Evolutionary conservation across 345 rosid species (phyloP).

Genomic region (Combretum micranthum): DNA sequence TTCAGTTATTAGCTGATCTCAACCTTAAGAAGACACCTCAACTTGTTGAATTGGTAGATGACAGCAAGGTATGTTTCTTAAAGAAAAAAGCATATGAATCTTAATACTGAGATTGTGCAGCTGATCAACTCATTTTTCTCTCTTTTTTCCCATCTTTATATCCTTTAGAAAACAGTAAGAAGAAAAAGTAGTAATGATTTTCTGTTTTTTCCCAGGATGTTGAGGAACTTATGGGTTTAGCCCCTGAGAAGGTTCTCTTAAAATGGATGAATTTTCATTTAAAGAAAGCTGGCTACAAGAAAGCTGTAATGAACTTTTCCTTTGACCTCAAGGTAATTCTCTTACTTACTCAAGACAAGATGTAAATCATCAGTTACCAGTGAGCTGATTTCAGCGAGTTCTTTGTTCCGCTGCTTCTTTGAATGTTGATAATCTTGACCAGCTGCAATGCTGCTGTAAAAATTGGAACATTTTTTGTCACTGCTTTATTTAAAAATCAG

Average conservation of each 20-base stretch:
- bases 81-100: too few relatives aligned
- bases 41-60: slow-evolving; percentile 85
- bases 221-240: slow-evolving; percentile 80
- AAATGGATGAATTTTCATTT: slow-evolving; percentile 96
- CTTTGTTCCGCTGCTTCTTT: too few relatives aligned
- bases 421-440: too few relatives aligned
- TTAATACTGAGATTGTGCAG: too few relatives aligned
- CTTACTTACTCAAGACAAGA: slow-evolving; percentile 1
- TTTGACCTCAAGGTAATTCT: slow-evolving; percentile 69
- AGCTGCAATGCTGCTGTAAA: too few relatives aligned
- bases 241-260: slow-evolving; percentile 82
- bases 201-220: slow-evolving; percentile 41
- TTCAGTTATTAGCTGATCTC: slow-evolving; percentile 85
- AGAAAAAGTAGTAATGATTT: too few relatives aligned
- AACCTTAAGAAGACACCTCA: slow-evolving; percentile 94
- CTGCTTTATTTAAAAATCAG: too few relatives aligned
- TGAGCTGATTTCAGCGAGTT: not conserved
- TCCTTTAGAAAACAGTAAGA: too few relatives aligned
- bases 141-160: too few relatives aligned
- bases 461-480: too few relatives aligned
- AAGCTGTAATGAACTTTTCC: slow-evolving; percentile 69
- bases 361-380: slow-evolving; percentile 2
- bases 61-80: slow-evolving; percentile 42
- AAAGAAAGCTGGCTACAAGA: slow-evolving; percentile 83
- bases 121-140: too few relatives aligned